These are phyloP conservation scores for Aspergillus biplanus DNA, from an alignment of 495 filamentous ascomycete species.

Conservation along the genomic window DNA sequence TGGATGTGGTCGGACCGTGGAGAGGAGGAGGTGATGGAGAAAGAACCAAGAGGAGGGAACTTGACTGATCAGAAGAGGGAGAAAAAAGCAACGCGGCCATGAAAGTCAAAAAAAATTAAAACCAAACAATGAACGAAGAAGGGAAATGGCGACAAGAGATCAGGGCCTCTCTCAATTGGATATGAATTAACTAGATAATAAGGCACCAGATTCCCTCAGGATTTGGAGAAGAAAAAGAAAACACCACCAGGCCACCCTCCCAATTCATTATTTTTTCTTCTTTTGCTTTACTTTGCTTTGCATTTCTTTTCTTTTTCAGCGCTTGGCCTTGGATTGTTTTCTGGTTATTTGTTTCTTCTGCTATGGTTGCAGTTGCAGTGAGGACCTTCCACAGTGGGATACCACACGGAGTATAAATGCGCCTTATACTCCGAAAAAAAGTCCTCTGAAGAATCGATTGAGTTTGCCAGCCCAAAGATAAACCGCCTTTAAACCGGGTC, in stretches of 20 bases:
- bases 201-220: neutral
- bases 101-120: conserved; percentile 2
- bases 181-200: neutral
- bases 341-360: neutral
- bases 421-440: conserved; percentile 3
- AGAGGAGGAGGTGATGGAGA: neutral
- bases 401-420: conserved; percentile 3
- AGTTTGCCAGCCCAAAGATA: conserved; percentile 19
- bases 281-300: neutral
- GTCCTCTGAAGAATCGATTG: conserved; percentile 17
- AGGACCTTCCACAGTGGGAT: neutral
- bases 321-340: neutral
- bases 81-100: neutral
- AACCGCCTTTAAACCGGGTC: conserved; percentile 14
- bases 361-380: conserved; percentile 3
- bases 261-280: too few species aligned
- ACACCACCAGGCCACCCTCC: too few species aligned
- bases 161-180: neutral
- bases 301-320: neutral
- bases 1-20: neutral
- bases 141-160: neutral
- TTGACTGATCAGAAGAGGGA: conserved; percentile 20
- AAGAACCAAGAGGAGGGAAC: conserved; percentile 5
- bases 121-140: neutral
- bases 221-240: too few species aligned